These are phyloP conservation scores for Talaromyces albobiverticillius DNA, from an alignment of 2,329 filamentous ascomycete genomes.

Conservation along the genomic window DNA sequence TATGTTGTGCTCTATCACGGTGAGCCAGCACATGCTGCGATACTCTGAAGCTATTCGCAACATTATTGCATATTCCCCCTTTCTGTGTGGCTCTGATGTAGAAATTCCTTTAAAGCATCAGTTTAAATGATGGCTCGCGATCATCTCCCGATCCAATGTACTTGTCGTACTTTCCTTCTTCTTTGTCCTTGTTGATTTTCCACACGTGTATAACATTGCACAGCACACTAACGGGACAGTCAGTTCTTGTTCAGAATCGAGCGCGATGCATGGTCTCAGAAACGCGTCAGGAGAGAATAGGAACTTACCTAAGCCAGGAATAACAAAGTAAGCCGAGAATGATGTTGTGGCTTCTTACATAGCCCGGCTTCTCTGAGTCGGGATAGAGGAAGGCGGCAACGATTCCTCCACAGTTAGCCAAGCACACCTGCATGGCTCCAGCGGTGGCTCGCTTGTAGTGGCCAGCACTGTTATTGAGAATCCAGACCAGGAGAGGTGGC, in stretches of 20 bases:
- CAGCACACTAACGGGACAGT: slow-evolving; percentile 45
- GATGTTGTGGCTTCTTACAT: slow-evolving; percentile 60
- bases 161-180: slow-evolving; percentile 55
- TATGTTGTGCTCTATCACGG: too few species aligned
- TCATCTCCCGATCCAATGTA: slow-evolving; percentile 60
- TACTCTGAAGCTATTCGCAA: too few species aligned
- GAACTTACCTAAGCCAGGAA: slow-evolving; percentile 62
- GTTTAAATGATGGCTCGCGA: slow-evolving; percentile 59
- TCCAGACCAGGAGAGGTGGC: slow-evolving; percentile 63
- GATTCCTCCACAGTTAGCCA: slow-evolving; percentile 67
- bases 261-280: not conserved
- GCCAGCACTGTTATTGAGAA: slow-evolving; percentile 64
- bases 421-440: slow-evolving; percentile 61
- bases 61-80: too few species aligned
- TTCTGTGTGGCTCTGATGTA: too few species aligned
- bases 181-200: slow-evolving; percentile 64
- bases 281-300: not conserved
- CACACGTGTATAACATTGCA: slow-evolving; percentile 60
- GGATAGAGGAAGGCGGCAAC: slow-evolving; percentile 65
- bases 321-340: slow-evolving; percentile 59
- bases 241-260: not conserved
- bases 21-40: too few species aligned
- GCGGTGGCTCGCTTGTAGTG: slow-evolving; percentile 70
- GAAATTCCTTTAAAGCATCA: slow-evolving; percentile 60
- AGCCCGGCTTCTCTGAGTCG: slow-evolving; percentile 54